Percentiles rank a stretch among this genome's conserved stretches.
Evolutionary conservation across 306 rosid genomes (phyloP).

Genomic region (Senna siamea): DNA sequence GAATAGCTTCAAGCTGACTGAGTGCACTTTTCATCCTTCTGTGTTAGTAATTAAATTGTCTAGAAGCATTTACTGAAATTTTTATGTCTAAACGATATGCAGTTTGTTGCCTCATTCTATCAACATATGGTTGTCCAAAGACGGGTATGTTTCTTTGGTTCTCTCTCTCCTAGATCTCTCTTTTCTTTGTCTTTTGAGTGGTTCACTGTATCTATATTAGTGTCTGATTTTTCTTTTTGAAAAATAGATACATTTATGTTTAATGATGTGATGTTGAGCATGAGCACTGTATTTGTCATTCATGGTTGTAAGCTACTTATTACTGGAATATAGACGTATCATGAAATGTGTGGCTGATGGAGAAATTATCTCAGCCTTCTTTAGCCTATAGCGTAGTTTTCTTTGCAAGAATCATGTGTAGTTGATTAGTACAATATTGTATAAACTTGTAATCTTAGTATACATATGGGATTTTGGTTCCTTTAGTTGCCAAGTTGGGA

Average conservation of each 20-base stretch:
- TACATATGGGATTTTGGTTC: not conserved
- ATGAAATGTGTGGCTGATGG: not conserved
- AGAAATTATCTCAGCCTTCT: not conserved
- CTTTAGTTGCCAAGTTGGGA: constrained; percentile 6
- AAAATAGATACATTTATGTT: not conserved
- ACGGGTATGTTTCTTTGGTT: constrained; percentile 63
- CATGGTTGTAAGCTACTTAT: not conserved
- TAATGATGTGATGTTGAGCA: not conserved
- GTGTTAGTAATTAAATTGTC: constrained; percentile 20
- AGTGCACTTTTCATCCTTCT: constrained; percentile 22
- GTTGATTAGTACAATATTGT: not conserved
- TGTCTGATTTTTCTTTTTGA: constrained; percentile 23
- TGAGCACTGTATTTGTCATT: not conserved
- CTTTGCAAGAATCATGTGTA: not conserved
- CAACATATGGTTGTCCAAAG: constrained; percentile 98
- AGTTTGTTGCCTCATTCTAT: constrained; percentile 95
- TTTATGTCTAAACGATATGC: constrained; percentile 47
- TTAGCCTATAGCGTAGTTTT: constrained; percentile 16
- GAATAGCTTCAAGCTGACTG: constrained; percentile 22
- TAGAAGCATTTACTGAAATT: constrained; percentile 36
- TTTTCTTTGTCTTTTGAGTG: not conserved
- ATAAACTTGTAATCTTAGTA: not conserved
- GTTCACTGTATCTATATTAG: constrained; percentile 16
- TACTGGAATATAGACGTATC: not conserved
- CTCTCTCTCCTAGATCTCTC: constrained; percentile 23